Evolutionary conservation across 495 filamentous ascomycete genomes (phyloP).

Genomic region (Lasiosphaeria hispida): DNA sequence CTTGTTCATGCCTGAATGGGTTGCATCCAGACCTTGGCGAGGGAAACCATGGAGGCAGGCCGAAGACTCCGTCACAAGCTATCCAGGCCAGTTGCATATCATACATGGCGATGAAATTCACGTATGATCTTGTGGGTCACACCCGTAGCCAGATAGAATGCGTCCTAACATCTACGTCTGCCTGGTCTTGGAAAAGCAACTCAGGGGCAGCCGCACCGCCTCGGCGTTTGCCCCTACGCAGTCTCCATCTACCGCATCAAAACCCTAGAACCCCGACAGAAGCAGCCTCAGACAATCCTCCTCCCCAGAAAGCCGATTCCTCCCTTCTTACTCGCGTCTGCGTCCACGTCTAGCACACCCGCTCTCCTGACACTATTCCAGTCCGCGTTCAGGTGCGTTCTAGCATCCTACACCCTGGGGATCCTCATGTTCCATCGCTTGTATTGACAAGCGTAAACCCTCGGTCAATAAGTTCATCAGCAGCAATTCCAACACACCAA

Average conservation of each 20-base stretch:
- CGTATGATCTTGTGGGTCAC: constrained; percentile 14
- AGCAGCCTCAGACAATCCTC: no score
- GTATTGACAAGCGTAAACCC: constrained; percentile 10
- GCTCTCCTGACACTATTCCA: no score
- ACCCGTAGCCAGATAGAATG: constrained; percentile 7
- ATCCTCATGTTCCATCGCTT: constrained; percentile 1
- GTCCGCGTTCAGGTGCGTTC: no score
- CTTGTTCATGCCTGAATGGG: constrained; percentile 18
- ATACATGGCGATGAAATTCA: constrained; percentile 5
- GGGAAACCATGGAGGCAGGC: constrained; percentile 19
- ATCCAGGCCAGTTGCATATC: constrained; percentile 8
- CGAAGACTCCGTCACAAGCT: constrained; percentile 23
- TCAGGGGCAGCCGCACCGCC: constrained; percentile 8
- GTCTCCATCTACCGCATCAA: no score
- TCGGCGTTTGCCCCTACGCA: constrained; percentile 14
- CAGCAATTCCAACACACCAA: constrained; percentile 15
- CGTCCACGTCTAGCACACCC: no score
- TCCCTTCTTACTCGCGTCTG: no score
- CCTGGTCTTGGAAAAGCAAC: constrained; percentile 14
- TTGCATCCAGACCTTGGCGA: constrained; percentile 14
- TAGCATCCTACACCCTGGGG: background rate
- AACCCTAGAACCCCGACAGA: no score
- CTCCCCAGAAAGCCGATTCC: no score
- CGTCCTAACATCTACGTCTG: constrained; percentile 12
- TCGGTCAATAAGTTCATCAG: constrained; percentile 16